Evolutionary conservation across 768 basidiomycete species (phyloP).

Genomic region (Panus rudis): DNA sequence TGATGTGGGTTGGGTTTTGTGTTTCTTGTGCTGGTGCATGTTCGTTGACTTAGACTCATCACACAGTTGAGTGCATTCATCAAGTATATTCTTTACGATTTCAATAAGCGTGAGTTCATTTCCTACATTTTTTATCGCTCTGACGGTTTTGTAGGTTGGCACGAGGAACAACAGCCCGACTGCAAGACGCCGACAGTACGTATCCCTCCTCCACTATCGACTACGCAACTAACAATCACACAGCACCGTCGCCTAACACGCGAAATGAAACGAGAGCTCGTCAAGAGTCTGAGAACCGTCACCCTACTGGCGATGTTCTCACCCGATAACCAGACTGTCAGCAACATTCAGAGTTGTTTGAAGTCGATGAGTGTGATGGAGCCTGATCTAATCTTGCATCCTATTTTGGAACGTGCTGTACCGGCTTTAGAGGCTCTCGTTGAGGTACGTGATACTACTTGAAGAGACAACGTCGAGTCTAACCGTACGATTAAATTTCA

Average conservation of each 20-base stretch:
- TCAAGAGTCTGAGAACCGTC: constrained; percentile 75
- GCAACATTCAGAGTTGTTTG: constrained; percentile 71
- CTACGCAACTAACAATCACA: constrained; percentile 1
- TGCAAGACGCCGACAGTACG: constrained; percentile 73
- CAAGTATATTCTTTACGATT: constrained; percentile 77
- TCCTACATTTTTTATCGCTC: not conserved
- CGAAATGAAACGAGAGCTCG: constrained; percentile 77
- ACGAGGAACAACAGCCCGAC: constrained; percentile 66
- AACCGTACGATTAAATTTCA: constrained; percentile 21
- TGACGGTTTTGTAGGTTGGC: constrained; percentile 47
- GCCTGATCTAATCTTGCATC: constrained; percentile 76
- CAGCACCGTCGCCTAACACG: constrained; percentile 72
- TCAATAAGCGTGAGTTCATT: constrained; percentile 61
- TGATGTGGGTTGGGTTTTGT: constrained; percentile 55
- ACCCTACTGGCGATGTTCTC: constrained; percentile 88
- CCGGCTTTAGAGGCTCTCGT: constrained; percentile 85
- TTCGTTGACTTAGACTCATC: constrained; percentile 10
- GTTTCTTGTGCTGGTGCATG: not conserved
- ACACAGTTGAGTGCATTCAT: constrained; percentile 74
- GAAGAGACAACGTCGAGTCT: not conserved
- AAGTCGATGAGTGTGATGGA: constrained; percentile 82
- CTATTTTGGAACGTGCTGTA: constrained; percentile 76
- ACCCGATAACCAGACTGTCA: constrained; percentile 65
- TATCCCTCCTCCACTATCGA: not conserved
- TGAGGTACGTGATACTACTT: constrained; percentile 43